Base-by-base conservation (phyloP, 306 rosid species). In the Herpetospermum pedunculosum region DNA sequence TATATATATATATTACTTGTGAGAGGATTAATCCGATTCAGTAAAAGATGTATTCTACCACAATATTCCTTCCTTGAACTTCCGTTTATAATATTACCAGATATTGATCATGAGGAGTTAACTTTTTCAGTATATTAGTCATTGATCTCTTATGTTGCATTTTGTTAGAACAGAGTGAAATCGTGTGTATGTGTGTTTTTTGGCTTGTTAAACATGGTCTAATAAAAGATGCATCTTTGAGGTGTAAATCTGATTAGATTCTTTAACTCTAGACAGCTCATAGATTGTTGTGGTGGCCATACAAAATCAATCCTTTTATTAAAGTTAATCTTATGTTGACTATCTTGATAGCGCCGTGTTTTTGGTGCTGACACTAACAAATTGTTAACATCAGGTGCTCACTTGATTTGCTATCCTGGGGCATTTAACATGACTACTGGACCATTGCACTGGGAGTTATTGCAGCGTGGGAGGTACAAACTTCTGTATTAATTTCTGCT, bases 381-480 rank as follows among this genome's bases (percentile, higher is more conserved):
- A 52, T 79, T 74, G 75, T n/a, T 86, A 78, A 52, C 72, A 47
- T 85, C 85, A 94, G 97, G 99, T 79, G 97, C 99, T 84, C 99
- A 89, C 83, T 87, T 94, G 87, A 83, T 94, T 75, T 94, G 97
- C 81, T 94, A 91, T 84, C 99, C 99, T 19, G 99, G 96, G 80
- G 99, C 99, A 49, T 94, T 94, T 81, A 94, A 94, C 86, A 94
- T 91, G 99, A 94, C 99, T 48, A 94, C 99, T 65, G 97, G 99
- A 81, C 96, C 97, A n/a, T 83, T 94, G 84, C 99, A 94, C 77
- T 91, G 99, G 99, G 99, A 94, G 65, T 81, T 94, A 76, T 80
- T 91, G 80, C 97, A 94, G 82, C 84, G 99, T 75, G 92, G 96
- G 52, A 91, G 97, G 99, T 94, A 80, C 7, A 29, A 44, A 74